Conservation (phyloP, 208 protist genomes). For the Acanthamoeba triangularis region DNA sequence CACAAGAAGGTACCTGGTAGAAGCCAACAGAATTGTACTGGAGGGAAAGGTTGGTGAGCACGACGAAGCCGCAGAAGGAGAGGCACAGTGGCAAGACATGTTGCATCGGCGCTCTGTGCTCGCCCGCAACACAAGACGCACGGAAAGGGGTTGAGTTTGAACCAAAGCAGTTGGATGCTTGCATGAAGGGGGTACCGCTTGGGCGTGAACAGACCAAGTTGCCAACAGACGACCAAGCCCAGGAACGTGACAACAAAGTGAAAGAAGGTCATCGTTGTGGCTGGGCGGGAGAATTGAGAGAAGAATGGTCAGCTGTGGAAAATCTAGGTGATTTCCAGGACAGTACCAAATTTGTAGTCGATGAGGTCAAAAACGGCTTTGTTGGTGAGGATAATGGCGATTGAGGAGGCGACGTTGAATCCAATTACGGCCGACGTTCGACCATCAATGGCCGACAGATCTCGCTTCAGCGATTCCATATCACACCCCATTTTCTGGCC, state of each 20-base stretch:
- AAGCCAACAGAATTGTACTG: conserved; percentile 94
- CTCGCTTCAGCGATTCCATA: conserved; percentile 38
- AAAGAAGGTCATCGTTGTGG: conserved; percentile 81
- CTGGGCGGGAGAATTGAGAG: not conserved
- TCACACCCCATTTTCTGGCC: not conserved
- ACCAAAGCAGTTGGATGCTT: not conserved
- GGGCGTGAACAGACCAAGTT: conserved; percentile 46
- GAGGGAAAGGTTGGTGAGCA: conserved; percentile 94
- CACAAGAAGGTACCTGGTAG: conserved; percentile 90
- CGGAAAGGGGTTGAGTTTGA: not conserved
- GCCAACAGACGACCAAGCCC: conserved; percentile 75
- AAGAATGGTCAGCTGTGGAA: not conserved
- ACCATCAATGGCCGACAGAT: conserved; percentile 68
- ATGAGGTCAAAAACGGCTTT: conserved; percentile 78
- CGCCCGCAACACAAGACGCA: conserved; percentile 47
- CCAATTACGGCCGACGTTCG: conserved; percentile 42
- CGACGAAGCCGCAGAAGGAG: conserved; percentile 94
- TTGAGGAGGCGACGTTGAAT: conserved; percentile 78
- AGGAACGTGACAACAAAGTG: conserved; percentile 83
- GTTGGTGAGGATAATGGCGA: conserved; percentile 84
- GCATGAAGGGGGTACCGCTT: conserved; percentile 58
- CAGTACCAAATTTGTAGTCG: conserved; percentile 72
- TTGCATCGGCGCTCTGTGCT: conserved; percentile 78
- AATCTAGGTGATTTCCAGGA: not conserved
- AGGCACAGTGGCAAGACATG: conserved; percentile 91